phyloP scores from a whole-genome alignment of 2,329 filamentous ascomycete species.

The Cordyceps farinosa region DNA sequence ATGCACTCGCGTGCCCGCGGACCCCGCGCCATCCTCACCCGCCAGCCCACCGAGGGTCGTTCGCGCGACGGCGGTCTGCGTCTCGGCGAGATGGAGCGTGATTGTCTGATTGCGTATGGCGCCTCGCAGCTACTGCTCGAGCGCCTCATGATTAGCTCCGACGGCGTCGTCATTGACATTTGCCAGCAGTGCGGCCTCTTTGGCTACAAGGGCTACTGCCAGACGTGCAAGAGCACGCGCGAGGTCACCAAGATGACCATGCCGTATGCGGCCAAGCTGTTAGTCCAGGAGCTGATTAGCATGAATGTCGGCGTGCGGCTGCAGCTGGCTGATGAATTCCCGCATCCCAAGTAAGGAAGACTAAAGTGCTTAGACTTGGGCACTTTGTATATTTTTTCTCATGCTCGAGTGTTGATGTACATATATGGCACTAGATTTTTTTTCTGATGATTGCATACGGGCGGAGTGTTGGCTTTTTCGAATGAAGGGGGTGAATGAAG shows the following conservation, averaged over 20 bases:
- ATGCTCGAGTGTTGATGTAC: slow-evolving; percentile 19
- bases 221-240: slow-evolving; percentile 81
- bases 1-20: slow-evolving; percentile 95
- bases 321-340: slow-evolving; percentile 92
- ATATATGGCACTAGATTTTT: not conserved
- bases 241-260: slow-evolving; percentile 91
- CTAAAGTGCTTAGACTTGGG: not conserved
- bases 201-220: slow-evolving; percentile 92
- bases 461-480: slow-evolving; percentile 8
- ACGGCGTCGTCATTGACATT: slow-evolving; percentile 87
- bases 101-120: slow-evolving; percentile 96
- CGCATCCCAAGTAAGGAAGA: slow-evolving; percentile 47
- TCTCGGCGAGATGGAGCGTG: slow-evolving; percentile 97
- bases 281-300: slow-evolving; percentile 92
- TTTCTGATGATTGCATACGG: slow-evolving; percentile 1
- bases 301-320: slow-evolving; percentile 98
- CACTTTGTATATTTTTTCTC: slow-evolving; percentile 16
- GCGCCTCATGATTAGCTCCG: slow-evolving; percentile 89
- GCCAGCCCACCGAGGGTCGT: slow-evolving; percentile 93
- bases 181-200: slow-evolving; percentile 94
- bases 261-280: slow-evolving; percentile 93
- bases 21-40: slow-evolving; percentile 84
- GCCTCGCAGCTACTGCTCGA: slow-evolving; percentile 89
- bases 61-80: slow-evolving; percentile 88
- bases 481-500: not conserved